Evolutionary conservation across 2,329 filamentous ascomycete species (phyloP), one percentile per base, ranked within the genome.

Genomic region (Epichloe baconii): DNA sequence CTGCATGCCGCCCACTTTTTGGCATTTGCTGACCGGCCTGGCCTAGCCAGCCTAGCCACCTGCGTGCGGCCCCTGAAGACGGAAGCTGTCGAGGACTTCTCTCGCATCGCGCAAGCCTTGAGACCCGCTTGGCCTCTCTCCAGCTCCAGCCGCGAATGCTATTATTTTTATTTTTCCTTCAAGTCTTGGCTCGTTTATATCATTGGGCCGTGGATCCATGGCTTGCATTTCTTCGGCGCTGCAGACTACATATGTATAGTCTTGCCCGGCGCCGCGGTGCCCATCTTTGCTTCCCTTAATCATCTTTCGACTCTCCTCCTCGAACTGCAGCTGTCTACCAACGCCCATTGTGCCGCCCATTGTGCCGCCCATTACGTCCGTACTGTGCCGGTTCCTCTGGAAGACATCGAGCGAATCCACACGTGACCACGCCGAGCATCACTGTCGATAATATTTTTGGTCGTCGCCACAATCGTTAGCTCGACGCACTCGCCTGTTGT

Each of bases 261-360:
- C 46, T 43, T 45, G 42, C 47, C 49, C 47, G 47, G 8, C n/a
- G 47, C 47, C 26, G 37, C 38, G 17, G 21, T 52, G 53, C 52
- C 40, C 52, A 55, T 55, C 54, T 53, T 56, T 57, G 19, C 55
- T 54, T 55, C 50, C 48, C 56, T 56, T 54, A 52, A 57, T 38
- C 12, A 10, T 34, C 44, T 48, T 1, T 46, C 23, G 41, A 46
- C 42, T 35, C 35, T 47, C 43, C 17, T 43, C 46, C 41, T 42
- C 31, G n/a, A 44, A 43, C 23, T 12, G 40, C 47, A 34, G 19
- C 47, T 44, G 47, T 40, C 47, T 19, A 8, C 26, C 47, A 49
- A 21, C 21, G 52, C 21, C 38, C 40, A 44, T 37, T 14, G 12
- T 36, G 47, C 36, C 47, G 50, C n/a, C 38, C 34, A 21, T 17